Conservation (phyloP, 2,329 filamentous ascomycete genomes). For the Stachybotrys chartarum region DNA sequence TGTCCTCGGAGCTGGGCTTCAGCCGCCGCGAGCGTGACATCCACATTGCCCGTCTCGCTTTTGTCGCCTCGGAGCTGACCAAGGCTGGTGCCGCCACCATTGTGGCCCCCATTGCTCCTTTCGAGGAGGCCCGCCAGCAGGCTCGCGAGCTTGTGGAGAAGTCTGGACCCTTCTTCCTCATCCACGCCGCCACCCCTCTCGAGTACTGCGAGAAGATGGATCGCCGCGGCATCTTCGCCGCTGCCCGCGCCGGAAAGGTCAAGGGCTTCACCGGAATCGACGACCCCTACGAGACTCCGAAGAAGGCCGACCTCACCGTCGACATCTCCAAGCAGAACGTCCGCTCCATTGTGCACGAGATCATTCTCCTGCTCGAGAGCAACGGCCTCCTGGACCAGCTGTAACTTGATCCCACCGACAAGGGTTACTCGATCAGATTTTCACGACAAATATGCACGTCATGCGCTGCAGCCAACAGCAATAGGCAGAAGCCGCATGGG, state of each 20-base stretch:
- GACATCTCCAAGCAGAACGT: slow-evolving; percentile 83
- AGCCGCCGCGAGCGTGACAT: slow-evolving; percentile 84
- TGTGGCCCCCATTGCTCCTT: slow-evolving; percentile 91
- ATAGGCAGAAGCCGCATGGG: neutral
- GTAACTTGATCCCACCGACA: slow-evolving; percentile 20
- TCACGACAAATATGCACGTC: neutral
- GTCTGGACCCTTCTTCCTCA: slow-evolving; percentile 85
- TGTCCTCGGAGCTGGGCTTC: slow-evolving; percentile 94
- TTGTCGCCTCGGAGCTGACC: slow-evolving; percentile 92
- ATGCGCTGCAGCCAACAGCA: neutral
- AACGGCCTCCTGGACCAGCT: slow-evolving; percentile 75
- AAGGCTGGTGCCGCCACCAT: slow-evolving; percentile 91
- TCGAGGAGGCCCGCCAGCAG: slow-evolving; percentile 67
- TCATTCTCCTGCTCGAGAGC: slow-evolving; percentile 85
- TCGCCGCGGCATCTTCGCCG: slow-evolving; percentile 80
- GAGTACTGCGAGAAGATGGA: slow-evolving; percentile 95
- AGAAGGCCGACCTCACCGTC: slow-evolving; percentile 76
- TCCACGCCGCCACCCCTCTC: slow-evolving; percentile 89
- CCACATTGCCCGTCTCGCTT: slow-evolving; percentile 94
- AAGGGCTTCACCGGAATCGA: slow-evolving; percentile 98
- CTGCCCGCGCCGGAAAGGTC: slow-evolving; percentile 82
- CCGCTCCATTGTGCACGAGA: slow-evolving; percentile 92
- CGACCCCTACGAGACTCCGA: slow-evolving; percentile 85
- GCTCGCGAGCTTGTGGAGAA: slow-evolving; percentile 83
- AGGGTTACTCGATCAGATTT: neutral